Evolutionary conservation across 2,329 filamentous ascomycete genomes (phyloP).

Genomic region (Coniochaeta ligniaria): DNA sequence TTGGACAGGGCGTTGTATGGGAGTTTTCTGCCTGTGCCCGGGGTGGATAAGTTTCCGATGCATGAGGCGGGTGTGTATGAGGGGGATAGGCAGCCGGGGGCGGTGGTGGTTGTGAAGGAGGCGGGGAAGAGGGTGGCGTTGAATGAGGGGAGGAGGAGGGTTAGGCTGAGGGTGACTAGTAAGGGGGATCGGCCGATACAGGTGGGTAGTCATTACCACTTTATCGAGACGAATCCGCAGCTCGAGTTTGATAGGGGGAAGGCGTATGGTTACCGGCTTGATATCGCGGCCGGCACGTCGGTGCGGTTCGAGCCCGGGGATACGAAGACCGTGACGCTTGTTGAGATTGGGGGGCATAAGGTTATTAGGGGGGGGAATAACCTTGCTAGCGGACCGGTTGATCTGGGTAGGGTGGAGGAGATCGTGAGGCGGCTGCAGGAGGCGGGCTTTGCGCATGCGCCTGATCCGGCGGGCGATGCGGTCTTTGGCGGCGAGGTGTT

Average conservation of each 20-base stretch:
- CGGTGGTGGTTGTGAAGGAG: conserved; percentile 66
- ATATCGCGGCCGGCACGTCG: conserved; percentile 86
- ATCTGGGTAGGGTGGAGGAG: conserved; percentile 52
- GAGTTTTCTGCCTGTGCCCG: conserved; percentile 78
- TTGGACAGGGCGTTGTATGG: conserved; percentile 83
- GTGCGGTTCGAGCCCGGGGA: conserved; percentile 93
- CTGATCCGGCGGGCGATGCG: conserved; percentile 52
- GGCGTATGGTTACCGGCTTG: conserved; percentile 78
- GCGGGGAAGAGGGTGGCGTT: conserved; percentile 58
- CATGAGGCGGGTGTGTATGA: conserved; percentile 60
- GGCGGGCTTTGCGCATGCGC: conserved; percentile 71
- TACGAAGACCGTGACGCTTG: conserved; percentile 79
- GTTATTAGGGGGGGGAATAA: conserved; percentile 80
- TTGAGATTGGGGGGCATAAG: conserved; percentile 77
- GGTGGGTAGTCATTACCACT: conserved; percentile 93
- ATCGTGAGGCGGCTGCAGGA: conserved; percentile 61
- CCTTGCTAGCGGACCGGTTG: conserved; percentile 66
- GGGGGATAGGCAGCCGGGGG: conserved; percentile 65
- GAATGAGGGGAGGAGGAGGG: conserved; percentile 67
- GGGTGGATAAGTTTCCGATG: conserved; percentile 58
- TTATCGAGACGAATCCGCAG: conserved; percentile 88
- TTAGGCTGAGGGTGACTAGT: conserved; percentile 71
- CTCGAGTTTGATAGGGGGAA: conserved; percentile 79
- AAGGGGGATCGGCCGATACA: conserved; percentile 86
- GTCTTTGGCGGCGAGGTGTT: conserved; percentile 52